Evolutionary conservation across 768 basidiomycete species (phyloP).

Genomic region (Collybiopsis luxurians): DNA sequence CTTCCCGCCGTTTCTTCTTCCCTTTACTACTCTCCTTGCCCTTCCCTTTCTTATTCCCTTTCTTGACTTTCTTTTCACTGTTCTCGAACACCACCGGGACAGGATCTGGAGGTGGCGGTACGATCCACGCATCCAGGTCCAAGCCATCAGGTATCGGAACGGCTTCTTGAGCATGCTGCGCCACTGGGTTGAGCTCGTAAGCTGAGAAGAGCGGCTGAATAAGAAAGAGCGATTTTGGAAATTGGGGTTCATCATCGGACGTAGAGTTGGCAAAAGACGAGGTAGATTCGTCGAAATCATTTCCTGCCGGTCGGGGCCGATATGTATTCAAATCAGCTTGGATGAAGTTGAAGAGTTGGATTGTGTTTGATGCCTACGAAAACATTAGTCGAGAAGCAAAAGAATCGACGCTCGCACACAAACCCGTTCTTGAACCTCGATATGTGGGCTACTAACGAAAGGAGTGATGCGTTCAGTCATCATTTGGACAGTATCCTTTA

Average conservation of each 20-base stretch:
- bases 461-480: constrained; percentile 56
- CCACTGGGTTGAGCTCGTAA: constrained; percentile 87
- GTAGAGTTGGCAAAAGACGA: constrained; percentile 36
- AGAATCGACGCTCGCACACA: constrained; percentile 22
- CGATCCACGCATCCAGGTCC: constrained; percentile 84
- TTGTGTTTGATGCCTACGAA: constrained; percentile 73
- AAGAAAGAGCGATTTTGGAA: constrained; percentile 88
- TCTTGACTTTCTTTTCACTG: constrained; percentile 37
- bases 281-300: constrained; percentile 34
- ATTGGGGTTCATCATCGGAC: constrained; percentile 41
- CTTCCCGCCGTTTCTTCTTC: constrained; percentile 33
- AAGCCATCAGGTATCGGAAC: constrained; percentile 82
- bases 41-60: constrained; percentile 28
- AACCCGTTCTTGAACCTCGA: constrained; percentile 93
- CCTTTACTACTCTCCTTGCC: constrained; percentile 23
- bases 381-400: constrained; percentile 9
- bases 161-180: constrained; percentile 71
- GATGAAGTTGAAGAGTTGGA: constrained; percentile 75
- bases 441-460: constrained; percentile 61
- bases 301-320: constrained; percentile 37
- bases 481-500: constrained; percentile 61
- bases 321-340: constrained; percentile 65
- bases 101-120: constrained; percentile 52
- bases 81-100: constrained; percentile 33
- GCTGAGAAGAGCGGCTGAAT: constrained; percentile 74